Base-by-base conservation (phyloP, 1,139 yeast genomes). In the Debaryomyces robertsiae region DNA sequence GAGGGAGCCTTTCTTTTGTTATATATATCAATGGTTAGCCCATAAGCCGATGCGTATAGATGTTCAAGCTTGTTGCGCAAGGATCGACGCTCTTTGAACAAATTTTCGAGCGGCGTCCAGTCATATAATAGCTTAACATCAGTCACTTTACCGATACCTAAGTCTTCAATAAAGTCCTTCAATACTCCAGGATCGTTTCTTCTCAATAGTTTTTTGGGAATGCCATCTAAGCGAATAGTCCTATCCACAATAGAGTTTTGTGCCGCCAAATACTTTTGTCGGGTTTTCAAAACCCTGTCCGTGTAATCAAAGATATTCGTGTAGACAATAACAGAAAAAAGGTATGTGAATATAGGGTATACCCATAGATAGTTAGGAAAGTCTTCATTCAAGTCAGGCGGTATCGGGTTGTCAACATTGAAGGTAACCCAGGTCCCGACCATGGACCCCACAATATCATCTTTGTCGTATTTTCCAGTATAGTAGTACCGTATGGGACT, bases 221-320 rank as follows among this genome's bases (percentile, higher is more conserved):
- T 88, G 0, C 98, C 98, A 32, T 94, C 85, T 18, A 93, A 63
- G 44, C 94, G 70, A 41, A 93, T 86, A 0, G 98, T 93, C 54
- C 97, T 73, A 68, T 93, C 98, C 0, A 98, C 90, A 41, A 93
- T 79, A 5, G 96, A 84, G 58, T 87, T 85, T 58, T 91, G 98
- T 38, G 82, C 78, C 0, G 98, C 98, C 49, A 93, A 68, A 57
- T 87, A 87, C 48, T 75, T 72, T 58, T 93, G 98, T 43, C 98
- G 75, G 15, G 86, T 82, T 43, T 75, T 71, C 22, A 91, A 84
- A 30, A 93, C 89, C 43, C 75, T 69, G 45, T 75, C 73, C 0
- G 97, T 88, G 51, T 83, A 93, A 24, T 78, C 69, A 51, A 82
- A 74, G 42, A 91, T 61, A 50, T 81, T 74, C 47, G 75, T 73